phyloP scores from a whole-genome alignment of 768 basidiomycete species.

The Pulveroboletus sp. region DNA sequence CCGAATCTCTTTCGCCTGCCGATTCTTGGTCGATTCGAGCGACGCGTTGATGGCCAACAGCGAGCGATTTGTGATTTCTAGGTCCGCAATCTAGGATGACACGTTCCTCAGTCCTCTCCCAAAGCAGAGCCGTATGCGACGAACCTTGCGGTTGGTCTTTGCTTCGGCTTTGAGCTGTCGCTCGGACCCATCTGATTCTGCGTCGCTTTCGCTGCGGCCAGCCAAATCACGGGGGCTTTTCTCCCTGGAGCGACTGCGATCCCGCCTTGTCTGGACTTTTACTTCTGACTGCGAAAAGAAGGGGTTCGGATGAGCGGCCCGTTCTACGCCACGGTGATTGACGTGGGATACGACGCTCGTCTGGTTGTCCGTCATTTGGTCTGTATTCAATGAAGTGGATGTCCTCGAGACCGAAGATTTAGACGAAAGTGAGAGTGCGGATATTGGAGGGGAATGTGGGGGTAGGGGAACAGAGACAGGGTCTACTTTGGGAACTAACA shows the following conservation, averaged over 20 bases:
- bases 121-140: constrained; percentile 3
- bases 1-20: constrained; percentile 81
- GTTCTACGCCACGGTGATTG: constrained; percentile 32
- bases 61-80: constrained; percentile 88
- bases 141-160: constrained; percentile 85
- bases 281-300: constrained; percentile 15
- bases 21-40: constrained; percentile 76
- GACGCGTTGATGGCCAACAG: constrained; percentile 81
- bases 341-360: constrained; percentile 44
- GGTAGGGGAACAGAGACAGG: constrained; percentile 58
- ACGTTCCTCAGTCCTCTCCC: constrained; percentile 1
- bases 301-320: constrained; percentile 10
- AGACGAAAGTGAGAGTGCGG: constrained; percentile 74
- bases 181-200: constrained; percentile 36
- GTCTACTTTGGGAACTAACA: constrained; percentile 42
- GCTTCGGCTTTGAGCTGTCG: constrained; percentile 66
- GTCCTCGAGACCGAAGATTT: constrained; percentile 64
- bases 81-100: constrained; percentile 72
- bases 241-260: constrained; percentile 23
- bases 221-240: constrained; percentile 5
- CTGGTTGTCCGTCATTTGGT: constrained; percentile 39
- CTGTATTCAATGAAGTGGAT: constrained; percentile 39
- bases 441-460: constrained; percentile 68
- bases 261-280: constrained; percentile 9
- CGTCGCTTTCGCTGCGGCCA: constrained; percentile 32